Conservation (phyloP, 2,329 filamentous ascomycete species). For the Nannizzia gypsea region DNA sequence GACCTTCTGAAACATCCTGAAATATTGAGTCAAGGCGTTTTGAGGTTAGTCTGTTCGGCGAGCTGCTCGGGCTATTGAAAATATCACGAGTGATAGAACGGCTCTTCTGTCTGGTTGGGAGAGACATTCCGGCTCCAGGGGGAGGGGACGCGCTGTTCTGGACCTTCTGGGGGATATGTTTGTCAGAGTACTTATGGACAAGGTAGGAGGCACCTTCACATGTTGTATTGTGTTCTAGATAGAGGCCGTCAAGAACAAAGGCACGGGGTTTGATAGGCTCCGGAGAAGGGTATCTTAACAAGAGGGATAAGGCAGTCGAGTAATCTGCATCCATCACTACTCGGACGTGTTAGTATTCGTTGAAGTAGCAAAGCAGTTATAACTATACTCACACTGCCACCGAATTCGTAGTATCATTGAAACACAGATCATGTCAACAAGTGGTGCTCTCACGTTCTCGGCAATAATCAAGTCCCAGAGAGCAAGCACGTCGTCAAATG, state of each 20-base stretch:
- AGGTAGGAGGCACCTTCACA: slow-evolving; percentile 33
- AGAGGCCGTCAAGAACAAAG: slow-evolving; percentile 73
- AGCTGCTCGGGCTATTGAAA: slow-evolving; percentile 20
- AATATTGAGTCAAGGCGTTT: slow-evolving; percentile 36
- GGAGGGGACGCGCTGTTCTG: neutral
- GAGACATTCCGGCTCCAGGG: neutral
- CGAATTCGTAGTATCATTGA: slow-evolving; percentile 86
- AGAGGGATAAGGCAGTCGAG: slow-evolving; percentile 65
- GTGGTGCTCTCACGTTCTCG: slow-evolving; percentile 63
- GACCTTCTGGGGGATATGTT: slow-evolving; percentile 6
- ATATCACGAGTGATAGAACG: slow-evolving; percentile 6
- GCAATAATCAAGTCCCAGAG: slow-evolving; percentile 91
- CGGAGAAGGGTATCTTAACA: slow-evolving; percentile 72
- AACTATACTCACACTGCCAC: slow-evolving; percentile 58
- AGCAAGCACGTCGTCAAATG: slow-evolving; percentile 68
- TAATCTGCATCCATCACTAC: slow-evolving; percentile 78
- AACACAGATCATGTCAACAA: slow-evolving; percentile 84
- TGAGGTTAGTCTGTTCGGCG: slow-evolving; percentile 28
- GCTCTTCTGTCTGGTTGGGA: slow-evolving; percentile 8
- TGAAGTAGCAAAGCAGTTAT: too few species aligned
- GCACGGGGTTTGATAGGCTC: slow-evolving; percentile 56
- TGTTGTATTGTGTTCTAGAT: slow-evolving; percentile 35
- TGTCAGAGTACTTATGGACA: slow-evolving; percentile 38
- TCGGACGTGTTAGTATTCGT: neutral
- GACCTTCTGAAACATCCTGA: slow-evolving; percentile 38